phyloP scores from a whole-genome alignment of 2,329 filamentous ascomycete genomes.

The Phymatotrichopsis omnivora region DNA sequence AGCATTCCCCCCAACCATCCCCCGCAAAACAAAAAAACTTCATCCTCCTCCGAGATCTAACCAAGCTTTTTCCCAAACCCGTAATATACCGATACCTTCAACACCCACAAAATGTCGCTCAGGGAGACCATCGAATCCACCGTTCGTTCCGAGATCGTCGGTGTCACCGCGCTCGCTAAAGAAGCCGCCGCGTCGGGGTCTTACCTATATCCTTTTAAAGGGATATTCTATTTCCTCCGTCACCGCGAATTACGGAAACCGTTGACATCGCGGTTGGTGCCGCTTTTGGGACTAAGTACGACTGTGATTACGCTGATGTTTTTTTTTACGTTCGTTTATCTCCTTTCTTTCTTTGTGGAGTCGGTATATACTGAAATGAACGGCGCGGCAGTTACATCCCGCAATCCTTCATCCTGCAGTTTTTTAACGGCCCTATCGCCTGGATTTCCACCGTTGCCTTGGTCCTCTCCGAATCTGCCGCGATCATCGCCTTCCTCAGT shows the following conservation, averaged over 20 bases:
- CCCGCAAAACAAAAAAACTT: no score
- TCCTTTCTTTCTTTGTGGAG: not conserved
- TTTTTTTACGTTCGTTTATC: slow-evolving; percentile 61
- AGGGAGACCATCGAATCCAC: slow-evolving; percentile 46
- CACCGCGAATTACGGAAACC: slow-evolving; percentile 52
- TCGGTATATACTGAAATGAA: not conserved
- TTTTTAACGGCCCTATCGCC: slow-evolving; percentile 75
- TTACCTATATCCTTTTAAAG: slow-evolving; percentile 79
- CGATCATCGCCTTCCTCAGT: slow-evolving; percentile 42
- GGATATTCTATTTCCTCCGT: slow-evolving; percentile 49
- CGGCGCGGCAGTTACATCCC: slow-evolving; percentile 40
- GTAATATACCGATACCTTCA: no score
- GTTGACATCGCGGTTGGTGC: slow-evolving; percentile 44
- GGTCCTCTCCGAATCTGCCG: slow-evolving; percentile 39
- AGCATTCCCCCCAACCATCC: no score
- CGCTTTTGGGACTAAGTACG: slow-evolving; percentile 53
- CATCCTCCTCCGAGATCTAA: no score
- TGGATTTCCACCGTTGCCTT: slow-evolving; percentile 62
- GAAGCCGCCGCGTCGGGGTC: slow-evolving; percentile 66
- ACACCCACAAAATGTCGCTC: slow-evolving; percentile 24
- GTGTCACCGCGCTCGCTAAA: slow-evolving; percentile 51
- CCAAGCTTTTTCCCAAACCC: no score
- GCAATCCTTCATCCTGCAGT: slow-evolving; percentile 69
- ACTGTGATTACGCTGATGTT: slow-evolving; percentile 75
- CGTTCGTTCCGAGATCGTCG: slow-evolving; percentile 58